Evolutionary conservation across 2,329 filamentous ascomycete genomes (phyloP), one percentile per base, ranked within the genome.

Genomic region (Ophiostoma triangulosporum): DNA sequence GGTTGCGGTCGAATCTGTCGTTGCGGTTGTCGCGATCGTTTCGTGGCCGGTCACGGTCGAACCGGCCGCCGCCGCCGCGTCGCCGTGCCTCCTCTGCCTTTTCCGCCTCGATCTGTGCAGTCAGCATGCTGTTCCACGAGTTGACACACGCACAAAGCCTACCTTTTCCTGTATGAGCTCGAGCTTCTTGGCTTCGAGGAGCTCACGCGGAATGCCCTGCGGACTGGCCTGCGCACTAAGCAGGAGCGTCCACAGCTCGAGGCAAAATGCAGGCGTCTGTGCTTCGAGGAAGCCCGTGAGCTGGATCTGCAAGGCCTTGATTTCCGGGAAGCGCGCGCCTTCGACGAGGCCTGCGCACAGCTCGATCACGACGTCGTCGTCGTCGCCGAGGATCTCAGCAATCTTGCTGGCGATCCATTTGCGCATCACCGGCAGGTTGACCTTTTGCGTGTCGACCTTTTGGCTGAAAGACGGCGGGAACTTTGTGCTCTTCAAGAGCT

Each of bases 161-260:
- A 94, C 91, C 83, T 95, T 95, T 69, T 96, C 89, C 68, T 96
- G 88, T 57, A 93, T 88, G 48, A 98, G 73, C 68, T 98, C 93
- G 45, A 87, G 72, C 70, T 97, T 98, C 74, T 98, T 98, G 0
- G 91, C 90, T 66, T 98, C 93, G 3, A 98, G 72, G 40, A 98
- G 75, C 68, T 96, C 90, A 67, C 95, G 91, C 0, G 93, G 91
- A 12, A 98, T 89, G 53, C 93, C 93, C 65, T 93, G 86, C 0
- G 88, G 82, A 65, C 84, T 95, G 38, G 78, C 74, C 68, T 98
- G 93, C 9, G 89, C 93, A 66, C 90, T 96, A 46, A 98, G 71
- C 62, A 91, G 86, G 17, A 98, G 73, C 56, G 83, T 87, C 93
- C 93, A 98, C 12, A 98, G 70, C 58, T 96, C 88, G 65, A 95